A percentile compares a stretch with the other conserved stretches of the same genome.
Conservation (phyloP, 2,329 filamentous ascomycete genomes). For the Paecilomyces niveus region DNA sequence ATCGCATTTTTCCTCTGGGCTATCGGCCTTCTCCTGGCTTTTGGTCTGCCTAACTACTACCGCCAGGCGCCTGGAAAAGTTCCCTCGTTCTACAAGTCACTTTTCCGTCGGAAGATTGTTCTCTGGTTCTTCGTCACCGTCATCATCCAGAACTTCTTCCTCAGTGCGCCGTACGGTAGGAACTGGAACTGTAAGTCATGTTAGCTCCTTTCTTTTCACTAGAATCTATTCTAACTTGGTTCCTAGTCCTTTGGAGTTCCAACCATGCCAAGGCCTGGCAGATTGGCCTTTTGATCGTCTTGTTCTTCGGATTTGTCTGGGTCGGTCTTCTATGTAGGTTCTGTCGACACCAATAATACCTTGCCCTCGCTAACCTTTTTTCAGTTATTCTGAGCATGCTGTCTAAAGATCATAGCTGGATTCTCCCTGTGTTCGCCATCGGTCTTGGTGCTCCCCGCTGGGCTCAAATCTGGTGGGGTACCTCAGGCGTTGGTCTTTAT, state of each 20-base stretch:
- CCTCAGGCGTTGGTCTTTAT: slow-evolving; percentile 53
- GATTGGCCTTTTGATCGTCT: slow-evolving; percentile 45
- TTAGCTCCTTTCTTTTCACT: neutral
- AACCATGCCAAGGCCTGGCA: slow-evolving; percentile 51
- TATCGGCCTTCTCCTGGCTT: slow-evolving; percentile 49
- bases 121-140: slow-evolving; percentile 61
- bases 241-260: slow-evolving; percentile 49
- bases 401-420: slow-evolving; percentile 58
- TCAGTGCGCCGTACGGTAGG: slow-evolving; percentile 58
- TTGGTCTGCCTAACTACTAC: slow-evolving; percentile 62
- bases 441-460: slow-evolving; percentile 59
- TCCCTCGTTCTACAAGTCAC: slow-evolving; percentile 57
- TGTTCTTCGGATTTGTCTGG: slow-evolving; percentile 53
- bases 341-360: neutral
- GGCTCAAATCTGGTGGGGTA: slow-evolving; percentile 62
- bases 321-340: slow-evolving; percentile 22
- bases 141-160: slow-evolving; percentile 60
- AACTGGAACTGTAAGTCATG: slow-evolving; percentile 52
- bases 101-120: slow-evolving; percentile 57
- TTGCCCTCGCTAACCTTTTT: slow-evolving; percentile 34
- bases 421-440: slow-evolving; percentile 60
- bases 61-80: slow-evolving; percentile 57
- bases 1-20: slow-evolving; percentile 52
- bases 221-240: neutral
- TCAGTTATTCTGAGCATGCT: slow-evolving; percentile 45